Evolutionary conservation across 805 yeast genomes (phyloP).

Genomic region (Kazachstania kunashirensis): DNA sequence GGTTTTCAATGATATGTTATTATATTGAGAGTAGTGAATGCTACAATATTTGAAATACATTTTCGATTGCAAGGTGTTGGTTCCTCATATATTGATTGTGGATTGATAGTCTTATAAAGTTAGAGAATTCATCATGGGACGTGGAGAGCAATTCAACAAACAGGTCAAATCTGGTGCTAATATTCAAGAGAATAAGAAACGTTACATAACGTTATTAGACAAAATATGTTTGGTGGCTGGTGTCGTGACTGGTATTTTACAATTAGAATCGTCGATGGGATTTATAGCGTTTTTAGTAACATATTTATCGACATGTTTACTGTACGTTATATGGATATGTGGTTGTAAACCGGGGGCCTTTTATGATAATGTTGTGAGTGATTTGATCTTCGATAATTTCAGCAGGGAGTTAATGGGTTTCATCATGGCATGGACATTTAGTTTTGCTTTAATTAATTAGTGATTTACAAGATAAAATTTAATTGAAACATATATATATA

Average conservation of each 20-base stretch:
- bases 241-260: slow-evolving; percentile 44
- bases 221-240: slow-evolving; percentile 43
- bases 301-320: slow-evolving; percentile 27
- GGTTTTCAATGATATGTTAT: no score
- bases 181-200: slow-evolving; percentile 18
- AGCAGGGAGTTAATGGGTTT: slow-evolving; percentile 43
- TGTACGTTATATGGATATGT: slow-evolving; percentile 31
- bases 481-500: no score
- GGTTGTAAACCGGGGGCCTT: slow-evolving; percentile 30
- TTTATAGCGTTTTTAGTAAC: slow-evolving; percentile 35
- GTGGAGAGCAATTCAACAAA: slow-evolving; percentile 7
- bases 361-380: slow-evolving; percentile 33
- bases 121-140: neutral
- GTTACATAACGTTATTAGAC: slow-evolving; percentile 32
- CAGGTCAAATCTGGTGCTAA: slow-evolving; percentile 12
- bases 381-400: slow-evolving; percentile 36
- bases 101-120: neutral
- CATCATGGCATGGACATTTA: slow-evolving; percentile 50
- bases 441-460: slow-evolving; percentile 37
- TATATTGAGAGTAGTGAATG: no score
- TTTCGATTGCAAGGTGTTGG: no score
- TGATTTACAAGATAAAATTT: neutral
- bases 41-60: no score
- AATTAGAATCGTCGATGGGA: slow-evolving; percentile 41
- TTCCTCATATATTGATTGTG: neutral